These are phyloP conservation scores for Botrytis squamosa DNA, from an alignment of 2,329 filamentous ascomycete genomes.

Conservation along the genomic window DNA sequence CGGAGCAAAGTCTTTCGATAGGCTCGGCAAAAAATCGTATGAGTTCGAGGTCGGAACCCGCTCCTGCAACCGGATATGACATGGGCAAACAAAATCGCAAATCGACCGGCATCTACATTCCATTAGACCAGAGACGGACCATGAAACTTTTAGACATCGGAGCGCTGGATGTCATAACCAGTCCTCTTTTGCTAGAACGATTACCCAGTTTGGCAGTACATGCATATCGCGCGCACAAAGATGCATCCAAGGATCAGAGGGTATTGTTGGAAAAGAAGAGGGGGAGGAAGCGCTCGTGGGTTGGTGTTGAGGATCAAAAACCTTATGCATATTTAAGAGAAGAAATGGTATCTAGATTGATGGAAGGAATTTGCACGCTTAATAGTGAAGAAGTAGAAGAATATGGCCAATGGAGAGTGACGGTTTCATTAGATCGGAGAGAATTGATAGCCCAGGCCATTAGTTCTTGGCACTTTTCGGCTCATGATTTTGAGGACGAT, in stretches of 20 bases:
- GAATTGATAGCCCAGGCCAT: slow-evolving; percentile 62
- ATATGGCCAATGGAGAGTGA: slow-evolving; percentile 64
- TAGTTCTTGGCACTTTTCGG: slow-evolving; percentile 82
- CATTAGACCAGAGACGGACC: slow-evolving; percentile 51
- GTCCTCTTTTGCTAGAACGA: slow-evolving; percentile 71
- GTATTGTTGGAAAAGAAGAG: slow-evolving; percentile 70
- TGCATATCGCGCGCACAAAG: slow-evolving; percentile 78
- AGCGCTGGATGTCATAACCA: slow-evolving; percentile 80
- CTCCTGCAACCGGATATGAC: slow-evolving; percentile 20
- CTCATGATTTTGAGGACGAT: slow-evolving; percentile 85
- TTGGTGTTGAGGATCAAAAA: slow-evolving; percentile 79
- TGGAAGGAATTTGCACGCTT: slow-evolving; percentile 82
- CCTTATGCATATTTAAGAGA: slow-evolving; percentile 88
- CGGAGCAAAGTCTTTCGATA: slow-evolving; percentile 33
- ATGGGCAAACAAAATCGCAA: slow-evolving; percentile 19
- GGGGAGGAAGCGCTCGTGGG: slow-evolving; percentile 85
- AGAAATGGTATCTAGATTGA: slow-evolving; percentile 88
- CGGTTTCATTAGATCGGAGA: slow-evolving; percentile 64
- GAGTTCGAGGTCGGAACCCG: slow-evolving; percentile 26
- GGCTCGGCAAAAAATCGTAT: slow-evolving; percentile 26
- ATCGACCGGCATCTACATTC: slow-evolving; percentile 37
- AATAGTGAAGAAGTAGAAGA: slow-evolving; percentile 56
- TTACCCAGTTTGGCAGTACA: slow-evolving; percentile 77
- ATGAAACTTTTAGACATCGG: slow-evolving; percentile 80
- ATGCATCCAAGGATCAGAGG: slow-evolving; percentile 70